Evolutionary conservation across 257 asterid species (phyloP).

Genomic region (Eucommia ulmoides): DNA sequence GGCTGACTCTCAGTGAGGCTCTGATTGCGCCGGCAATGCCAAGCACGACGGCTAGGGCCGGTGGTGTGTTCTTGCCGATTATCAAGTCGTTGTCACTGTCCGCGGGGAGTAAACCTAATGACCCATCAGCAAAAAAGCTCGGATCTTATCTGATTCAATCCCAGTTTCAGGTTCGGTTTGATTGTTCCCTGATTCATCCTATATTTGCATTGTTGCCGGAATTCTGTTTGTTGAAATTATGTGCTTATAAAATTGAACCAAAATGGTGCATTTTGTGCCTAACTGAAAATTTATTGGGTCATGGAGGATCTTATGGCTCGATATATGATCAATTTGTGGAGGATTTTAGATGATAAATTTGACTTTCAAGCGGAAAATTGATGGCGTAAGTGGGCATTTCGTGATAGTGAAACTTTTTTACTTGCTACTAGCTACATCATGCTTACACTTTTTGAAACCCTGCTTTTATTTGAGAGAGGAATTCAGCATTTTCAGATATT

Average conservation of each 20-base stretch:
- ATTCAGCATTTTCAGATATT: no score
- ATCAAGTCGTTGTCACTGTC: conserved; percentile 74
- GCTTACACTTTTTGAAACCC: no score
- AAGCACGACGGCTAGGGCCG: conserved; percentile 96
- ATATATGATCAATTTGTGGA: background rate
- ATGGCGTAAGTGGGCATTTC: background rate
- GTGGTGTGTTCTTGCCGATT: conserved; percentile 87
- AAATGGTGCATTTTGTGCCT: background rate
- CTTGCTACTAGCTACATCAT: no score
- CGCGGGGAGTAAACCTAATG: conserved; percentile 73
- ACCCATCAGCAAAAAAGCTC: conserved; percentile 65
- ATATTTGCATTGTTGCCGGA: background rate
- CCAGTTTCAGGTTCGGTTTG: conserved; percentile 68
- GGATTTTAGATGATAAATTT: background rate
- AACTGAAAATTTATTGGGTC: background rate
- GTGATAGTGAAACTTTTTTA: no score
- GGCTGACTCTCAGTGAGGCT: conserved; percentile 81
- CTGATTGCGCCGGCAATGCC: conserved; percentile 98
- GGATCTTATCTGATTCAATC: conserved; percentile 80
- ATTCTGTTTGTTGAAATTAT: background rate
- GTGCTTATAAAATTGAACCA: background rate
- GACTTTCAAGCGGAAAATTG: background rate
- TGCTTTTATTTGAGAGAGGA: no score
- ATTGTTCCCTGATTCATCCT: background rate
- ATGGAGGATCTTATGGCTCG: background rate